Evolutionary conservation across 1,284 basidiomycete genomes (phyloP), one percentile per base, ranked within the genome.

Genomic region (Phellopilus nigrolimitatus): DNA sequence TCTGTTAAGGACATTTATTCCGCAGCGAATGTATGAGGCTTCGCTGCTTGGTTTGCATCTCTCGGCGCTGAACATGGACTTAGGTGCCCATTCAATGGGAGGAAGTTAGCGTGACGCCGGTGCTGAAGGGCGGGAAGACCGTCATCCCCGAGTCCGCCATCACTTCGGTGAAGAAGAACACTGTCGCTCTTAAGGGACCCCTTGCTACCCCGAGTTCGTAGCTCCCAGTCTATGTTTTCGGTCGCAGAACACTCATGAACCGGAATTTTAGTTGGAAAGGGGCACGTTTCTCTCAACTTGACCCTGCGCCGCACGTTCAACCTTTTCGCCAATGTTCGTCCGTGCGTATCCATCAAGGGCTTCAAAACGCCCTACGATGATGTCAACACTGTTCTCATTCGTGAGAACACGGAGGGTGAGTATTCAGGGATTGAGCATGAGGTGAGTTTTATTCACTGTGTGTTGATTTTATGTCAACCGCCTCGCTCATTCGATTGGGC

Each of bases 351-450:
- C 42, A 92, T 99, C 71, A 75, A 91, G 69, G 97, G 97, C 40
- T 98, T 87, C 80, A 97, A 97, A 77, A 99, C 97, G 0, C 89
- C 95, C 6, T 98, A 99, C 67, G 95, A 98, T 68, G 87, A 98
- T 65, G 97, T 99, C 60, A 90, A 99, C 77, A 95, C 91, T 22
- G 95, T 97, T 47, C 76, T 99, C 60, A 99, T 99, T 69, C 91
- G 97, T 65, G 97, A 99, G 74, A 99, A 99, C 73, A 99, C 97
- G 25, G 97, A 99, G 73, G 97, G 97, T 65, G 97, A 99, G 72
- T 99, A 99, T 75, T 98, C 95, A 58, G 95, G 95, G 60, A 97
- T 98, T 62, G 95, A 98, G 72, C 95, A 98, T 70, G 94, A 97
- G 81, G 86, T 90, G 42, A 50, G 33, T 48, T 40, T 21, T 21